Conservation (phyloP, 176 grass and related monocot genomes). For the Coix lacrymajobi region DNA sequence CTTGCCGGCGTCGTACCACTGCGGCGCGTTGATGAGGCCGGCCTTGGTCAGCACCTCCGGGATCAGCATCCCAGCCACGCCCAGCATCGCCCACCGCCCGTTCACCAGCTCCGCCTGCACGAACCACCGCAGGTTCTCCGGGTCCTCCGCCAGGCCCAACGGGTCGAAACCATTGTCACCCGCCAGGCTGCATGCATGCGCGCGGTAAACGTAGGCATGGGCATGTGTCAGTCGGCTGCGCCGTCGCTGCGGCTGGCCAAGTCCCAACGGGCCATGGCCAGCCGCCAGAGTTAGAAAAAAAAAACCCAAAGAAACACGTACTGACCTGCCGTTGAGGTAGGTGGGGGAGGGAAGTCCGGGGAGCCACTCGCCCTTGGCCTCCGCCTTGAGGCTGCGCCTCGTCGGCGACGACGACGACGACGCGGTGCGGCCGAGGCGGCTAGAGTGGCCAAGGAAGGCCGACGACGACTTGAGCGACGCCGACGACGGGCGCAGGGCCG, state of each 20-base stretch:
- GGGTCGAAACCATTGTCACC: slow-evolving; percentile 86
- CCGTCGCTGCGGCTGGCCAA: background rate
- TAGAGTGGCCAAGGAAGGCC: slow-evolving; percentile 34
- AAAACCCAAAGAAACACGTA: background rate
- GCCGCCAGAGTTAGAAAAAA: background rate
- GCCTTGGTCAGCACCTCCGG: slow-evolving; percentile 77
- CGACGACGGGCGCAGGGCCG: slow-evolving; percentile 39
- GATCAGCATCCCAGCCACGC: slow-evolving; percentile 78
- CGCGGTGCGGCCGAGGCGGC: slow-evolving; percentile 19
- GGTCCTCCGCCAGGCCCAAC: slow-evolving; percentile 69
- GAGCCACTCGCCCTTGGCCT: slow-evolving; percentile 87
- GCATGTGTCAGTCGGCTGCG: background rate
- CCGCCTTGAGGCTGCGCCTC: slow-evolving; percentile 43
- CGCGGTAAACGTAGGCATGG: background rate
- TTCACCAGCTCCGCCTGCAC: slow-evolving; percentile 91
- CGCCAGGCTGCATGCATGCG: slow-evolving; percentile 25
- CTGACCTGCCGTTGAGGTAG: slow-evolving; percentile 73
- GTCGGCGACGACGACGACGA: background rate
- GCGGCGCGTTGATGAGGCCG: slow-evolving; percentile 54
- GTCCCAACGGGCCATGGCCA: no score
- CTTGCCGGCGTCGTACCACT: slow-evolving; percentile 93
- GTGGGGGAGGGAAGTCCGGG: slow-evolving; percentile 64
- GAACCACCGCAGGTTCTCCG: slow-evolving; percentile 85
- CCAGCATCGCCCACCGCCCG: slow-evolving; percentile 89
- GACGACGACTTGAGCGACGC: slow-evolving; percentile 24